These are phyloP conservation scores for Fistulinella prunicolor DNA, from an alignment of 768 basidiomycete species.

Conservation along the genomic window DNA sequence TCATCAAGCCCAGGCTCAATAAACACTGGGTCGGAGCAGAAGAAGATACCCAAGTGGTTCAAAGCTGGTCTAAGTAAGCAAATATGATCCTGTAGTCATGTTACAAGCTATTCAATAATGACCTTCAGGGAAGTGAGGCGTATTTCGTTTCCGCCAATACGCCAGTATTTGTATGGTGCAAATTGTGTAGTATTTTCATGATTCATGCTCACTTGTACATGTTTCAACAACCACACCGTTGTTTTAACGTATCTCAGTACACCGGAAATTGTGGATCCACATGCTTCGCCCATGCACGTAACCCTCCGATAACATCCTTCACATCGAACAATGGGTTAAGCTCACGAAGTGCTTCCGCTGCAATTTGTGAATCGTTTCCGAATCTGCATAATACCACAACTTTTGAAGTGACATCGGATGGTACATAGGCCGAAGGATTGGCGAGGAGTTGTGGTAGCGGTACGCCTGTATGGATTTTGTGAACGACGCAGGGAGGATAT, in stretches of 20 bases:
- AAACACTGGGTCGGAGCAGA: constrained; percentile 31
- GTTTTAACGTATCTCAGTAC: constrained; percentile 48
- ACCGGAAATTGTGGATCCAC: constrained; percentile 78
- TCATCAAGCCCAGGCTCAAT: constrained; percentile 9
- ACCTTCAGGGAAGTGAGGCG: constrained; percentile 28
- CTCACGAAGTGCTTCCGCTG: constrained; percentile 49
- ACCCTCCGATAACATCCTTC: constrained; percentile 77
- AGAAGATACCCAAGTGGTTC: constrained; percentile 78
- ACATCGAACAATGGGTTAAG: constrained; percentile 34
- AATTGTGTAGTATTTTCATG: background rate
- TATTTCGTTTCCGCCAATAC: constrained; percentile 34
- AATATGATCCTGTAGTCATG: background rate
- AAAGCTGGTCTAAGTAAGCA: constrained; percentile 61
- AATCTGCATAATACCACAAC: constrained; percentile 74
- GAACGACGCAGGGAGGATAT: background rate
- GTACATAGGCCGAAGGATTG: constrained; percentile 50
- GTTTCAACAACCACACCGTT: background rate
- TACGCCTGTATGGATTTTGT: constrained; percentile 52
- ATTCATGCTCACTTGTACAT: constrained; percentile 5
- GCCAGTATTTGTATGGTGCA: background rate
- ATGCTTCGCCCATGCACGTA: constrained; percentile 73
- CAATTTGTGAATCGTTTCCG: constrained; percentile 93
- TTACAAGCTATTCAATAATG: background rate
- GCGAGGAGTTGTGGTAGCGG: constrained; percentile 65
- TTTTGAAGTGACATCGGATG: constrained; percentile 24